Conservation (phyloP, 2,329 filamentous ascomycete species). For the Berkeleyomyces rouxiae region DNA sequence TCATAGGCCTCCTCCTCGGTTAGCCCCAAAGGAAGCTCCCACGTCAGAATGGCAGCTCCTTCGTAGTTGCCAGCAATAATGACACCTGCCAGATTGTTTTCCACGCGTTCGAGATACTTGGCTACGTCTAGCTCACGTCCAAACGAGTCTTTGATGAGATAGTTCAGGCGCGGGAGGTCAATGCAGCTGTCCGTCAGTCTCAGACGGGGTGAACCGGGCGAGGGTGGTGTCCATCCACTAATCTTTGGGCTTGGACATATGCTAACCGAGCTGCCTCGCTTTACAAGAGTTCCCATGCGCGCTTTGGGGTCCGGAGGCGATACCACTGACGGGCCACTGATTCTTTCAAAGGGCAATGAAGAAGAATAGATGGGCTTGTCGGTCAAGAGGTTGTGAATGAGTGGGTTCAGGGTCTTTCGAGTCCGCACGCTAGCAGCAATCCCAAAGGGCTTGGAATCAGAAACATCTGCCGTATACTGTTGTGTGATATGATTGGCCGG, state of each 20-base stretch:
- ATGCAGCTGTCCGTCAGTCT: conserved; percentile 65
- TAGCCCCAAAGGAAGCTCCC: conserved; percentile 59
- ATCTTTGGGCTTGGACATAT: conserved; percentile 60
- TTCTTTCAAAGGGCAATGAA: conserved; percentile 60
- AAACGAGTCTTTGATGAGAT: conserved; percentile 91
- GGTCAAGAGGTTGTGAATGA: conserved; percentile 90
- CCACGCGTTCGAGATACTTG: conserved; percentile 68
- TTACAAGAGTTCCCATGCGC: conserved; percentile 57
- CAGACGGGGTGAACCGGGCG: conserved; percentile 41
- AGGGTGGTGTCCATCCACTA: conserved; percentile 50
- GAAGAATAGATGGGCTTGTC: conserved; percentile 89
- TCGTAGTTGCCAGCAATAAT: conserved; percentile 96
- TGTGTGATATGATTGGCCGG: conserved; percentile 24
- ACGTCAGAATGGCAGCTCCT: conserved; percentile 84
- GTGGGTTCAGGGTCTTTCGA: conserved; percentile 50
- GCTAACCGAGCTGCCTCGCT: conserved; percentile 76
- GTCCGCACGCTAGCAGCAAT: conserved; percentile 21
- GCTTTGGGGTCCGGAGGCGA: conserved; percentile 10
- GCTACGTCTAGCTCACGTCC: conserved; percentile 65
- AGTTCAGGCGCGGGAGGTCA: conserved; percentile 64
- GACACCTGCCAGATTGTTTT: conserved; percentile 67
- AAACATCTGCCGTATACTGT: not conserved
- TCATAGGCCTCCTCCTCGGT: conserved; percentile 36
- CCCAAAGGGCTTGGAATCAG: conserved; percentile 6
- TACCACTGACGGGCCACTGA: conserved; percentile 22